These are phyloP conservation scores for Scedosporium dehoogii DNA, from an alignment of 2,329 filamentous ascomycete species.

Conservation along the genomic window DNA sequence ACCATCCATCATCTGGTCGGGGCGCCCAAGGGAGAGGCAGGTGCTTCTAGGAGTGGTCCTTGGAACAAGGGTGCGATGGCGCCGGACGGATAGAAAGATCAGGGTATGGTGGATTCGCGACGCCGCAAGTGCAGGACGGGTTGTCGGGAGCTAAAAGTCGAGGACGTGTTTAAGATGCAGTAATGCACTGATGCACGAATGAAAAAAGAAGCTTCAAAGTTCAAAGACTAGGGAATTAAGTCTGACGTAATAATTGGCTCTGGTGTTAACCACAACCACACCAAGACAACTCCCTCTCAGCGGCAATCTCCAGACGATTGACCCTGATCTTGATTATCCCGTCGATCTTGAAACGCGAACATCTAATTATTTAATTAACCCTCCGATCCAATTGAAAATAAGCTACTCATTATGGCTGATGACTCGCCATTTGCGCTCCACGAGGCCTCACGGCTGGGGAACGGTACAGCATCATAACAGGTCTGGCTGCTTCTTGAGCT, in stretches of 20 bases:
- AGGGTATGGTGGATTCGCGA: too few species aligned
- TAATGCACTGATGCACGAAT: background rate
- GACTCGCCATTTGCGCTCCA: background rate
- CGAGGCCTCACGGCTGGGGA: background rate
- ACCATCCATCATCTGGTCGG: background rate
- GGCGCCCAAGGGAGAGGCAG: too few species aligned
- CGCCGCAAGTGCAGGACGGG: too few species aligned
- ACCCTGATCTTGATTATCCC: background rate
- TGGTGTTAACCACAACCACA: too few species aligned
- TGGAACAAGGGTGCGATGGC: too few species aligned
- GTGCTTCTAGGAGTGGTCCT: too few species aligned
- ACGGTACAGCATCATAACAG: background rate
- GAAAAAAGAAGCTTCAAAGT: background rate
- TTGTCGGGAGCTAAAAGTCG: too few species aligned
- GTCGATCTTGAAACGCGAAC: background rate
- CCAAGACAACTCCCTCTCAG: too few species aligned
- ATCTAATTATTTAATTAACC: too few species aligned
- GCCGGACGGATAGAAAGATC: too few species aligned
- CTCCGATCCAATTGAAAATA: too few species aligned
- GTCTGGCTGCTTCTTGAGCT: background rate
- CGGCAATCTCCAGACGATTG: too few species aligned
- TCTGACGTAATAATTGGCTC: background rate
- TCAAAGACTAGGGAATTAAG: background rate
- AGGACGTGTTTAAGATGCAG: background rate
- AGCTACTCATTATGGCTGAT: background rate